Base-by-base conservation (phyloP, 306 rosid genomes). In the Castanea crenata region DNA sequence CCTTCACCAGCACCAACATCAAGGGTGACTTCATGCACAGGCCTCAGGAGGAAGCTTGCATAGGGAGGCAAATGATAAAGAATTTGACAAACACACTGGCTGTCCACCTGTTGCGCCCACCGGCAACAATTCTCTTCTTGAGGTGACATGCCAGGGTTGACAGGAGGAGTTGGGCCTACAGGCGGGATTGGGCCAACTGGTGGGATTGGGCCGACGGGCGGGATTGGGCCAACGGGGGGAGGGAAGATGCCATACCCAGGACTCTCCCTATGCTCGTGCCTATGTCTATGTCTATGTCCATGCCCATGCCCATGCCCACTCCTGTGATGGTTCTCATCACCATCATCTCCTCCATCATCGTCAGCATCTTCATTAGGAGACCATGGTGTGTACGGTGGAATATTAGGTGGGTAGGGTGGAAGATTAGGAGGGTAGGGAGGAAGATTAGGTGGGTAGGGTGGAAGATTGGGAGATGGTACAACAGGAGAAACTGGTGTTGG, bases 81-180 rank as follows among this genome's bases (percentile, higher is more conserved):
- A 76, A 88, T 29, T 10, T 91, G 92, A 74, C 99, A 92, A 29
- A 92, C 92, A 49, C 99, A 94, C 32, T 87, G 79, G 69, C 18
- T 77, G 57, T 92, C 98, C 11, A 95, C 83, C 59, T 85, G 86
- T 51, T 3, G 79, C 18, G 86, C 85, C 99, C 98, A 95, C 61
- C 89, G 71, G 82, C 99, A 95, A 49, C 99, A 95, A 32, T 84
- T 83, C 0, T 90, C 91, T 57, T 86, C 92, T 14, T 76, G 86
- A 1, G 82, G 55, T 0, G 87, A 67, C 10, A 44, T 55, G 35
- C 19, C 61, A 5, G 46, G 46, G 46, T 41, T 41, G 46, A 8
- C 46, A 41, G 35, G 35, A 1, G 35, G 27, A 25, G 1, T 34
- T 5, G 35, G 35, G 35, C 35, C 35, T 1, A 34, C 35, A 5